Base-by-base conservation (phyloP, 2,329 filamentous ascomycete genomes). In the Paradendryphiella salina region DNA sequence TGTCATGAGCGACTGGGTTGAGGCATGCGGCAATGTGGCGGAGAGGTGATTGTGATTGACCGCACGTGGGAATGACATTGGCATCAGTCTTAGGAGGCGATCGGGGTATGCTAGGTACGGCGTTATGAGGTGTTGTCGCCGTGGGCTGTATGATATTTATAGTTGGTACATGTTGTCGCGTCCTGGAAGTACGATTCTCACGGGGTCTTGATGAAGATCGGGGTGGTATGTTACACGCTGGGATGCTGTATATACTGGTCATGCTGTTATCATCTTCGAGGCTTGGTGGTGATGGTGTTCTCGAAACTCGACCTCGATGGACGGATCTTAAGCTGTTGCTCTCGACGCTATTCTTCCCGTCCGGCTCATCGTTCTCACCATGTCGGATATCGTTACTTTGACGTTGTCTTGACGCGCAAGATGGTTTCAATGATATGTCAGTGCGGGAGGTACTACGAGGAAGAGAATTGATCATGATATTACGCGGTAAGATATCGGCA, bases 1-100 rank as follows among this genome's bases (percentile, higher is more conserved):
- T 68, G 49, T 77, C 74, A 38, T 77, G 75, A 10, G 73, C 72
- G 26, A 76, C 67, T 37, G 77, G 70, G 57, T 78, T 74, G 31
- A 75, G 66, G 39, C 69, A 66, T 4, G 67, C 65, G 29, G 73
- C 70, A 28, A 74, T 65, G 37, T 76, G 70, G 45, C 77, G 79
- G 28, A 82, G 72, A 3, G 80, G 79, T 15, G 80, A 82, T 26
- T 72, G 67, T 18, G 78, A 77, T 28, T 72, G 72, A 6, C 79
- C 79, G 28, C 72, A 68, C 31, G 75, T 72, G 13, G 78, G 73
- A 31, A 81, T 75, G 5, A 73, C 73, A 33, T 69, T 64, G 3
- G 65, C 64, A 36, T 59, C 53, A 11, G 60, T 62, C 32, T 55
- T 63, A 14, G 67, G 61, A 14, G 67, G 61, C 43, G 63, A 67